Evolutionary conservation across 495 filamentous ascomycete species (phyloP), one percentile per base, ranked within the genome.

Genomic region (Sporormia fimetaria): DNA sequence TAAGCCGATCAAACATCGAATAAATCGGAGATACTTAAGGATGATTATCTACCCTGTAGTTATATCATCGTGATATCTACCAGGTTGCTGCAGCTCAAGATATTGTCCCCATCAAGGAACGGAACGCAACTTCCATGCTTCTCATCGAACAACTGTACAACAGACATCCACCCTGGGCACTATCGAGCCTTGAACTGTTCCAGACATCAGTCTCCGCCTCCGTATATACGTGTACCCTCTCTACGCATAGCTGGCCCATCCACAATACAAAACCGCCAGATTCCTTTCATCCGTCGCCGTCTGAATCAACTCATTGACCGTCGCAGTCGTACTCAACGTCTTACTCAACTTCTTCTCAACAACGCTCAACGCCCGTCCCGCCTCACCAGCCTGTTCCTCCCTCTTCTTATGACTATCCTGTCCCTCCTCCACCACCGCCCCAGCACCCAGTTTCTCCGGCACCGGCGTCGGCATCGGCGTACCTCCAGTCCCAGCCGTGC

Each of bases 281-380:
- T 98, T 95, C 55, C 74, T 71, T 66, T 90, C 87, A 63, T 96
- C 92, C 8, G 78, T 85, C 16, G 92, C 88, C 63, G 88, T 81
- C 58, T 95, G 90, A 46, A 96, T 96, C 40, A 98, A 63, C 57
- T 96, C 90, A 54, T 94, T 96, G 20, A 98, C 90, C 27, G 87
- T 94, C 11, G 90, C 90, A 37, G 76, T 78, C 14, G 94, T 90
- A 59, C 90, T 96, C 53, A 98, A 60, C 28, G 81, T 88, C 67
- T 93, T 92, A 51, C 76, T 78, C 54, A 98, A 62, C 65, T 98
- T 98, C 70, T 93, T 95, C 44, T 80, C 75, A 16, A 98, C 92
- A 12, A 96, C 85, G 25, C 81, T 82, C 46, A 98, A 65, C 6
- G 90, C 92, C 30, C 90, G 69, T 54, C 94, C 85, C 10, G 90